These are phyloP conservation scores for Chalciporus sp. DNA, from an alignment of 1,284 basidiomycete genomes.

Conservation along the genomic window DNA sequence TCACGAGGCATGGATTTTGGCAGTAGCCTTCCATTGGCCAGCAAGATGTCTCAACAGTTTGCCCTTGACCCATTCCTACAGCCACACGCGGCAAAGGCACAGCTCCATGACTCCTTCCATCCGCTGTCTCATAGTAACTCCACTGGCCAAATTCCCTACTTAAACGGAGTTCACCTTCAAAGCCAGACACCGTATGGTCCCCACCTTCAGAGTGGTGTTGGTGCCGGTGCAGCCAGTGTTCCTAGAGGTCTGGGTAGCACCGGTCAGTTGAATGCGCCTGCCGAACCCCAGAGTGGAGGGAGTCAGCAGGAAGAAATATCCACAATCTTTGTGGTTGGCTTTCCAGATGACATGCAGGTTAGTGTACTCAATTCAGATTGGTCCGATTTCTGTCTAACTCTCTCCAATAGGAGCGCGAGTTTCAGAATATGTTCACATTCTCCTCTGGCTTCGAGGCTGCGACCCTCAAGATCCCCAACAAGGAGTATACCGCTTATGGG, in stretches of 20 bases:
- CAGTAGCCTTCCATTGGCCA: conserved; percentile 25
- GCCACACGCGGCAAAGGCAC: conserved; percentile 31
- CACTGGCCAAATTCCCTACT: conserved; percentile 34
- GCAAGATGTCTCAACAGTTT: conserved; percentile 36
- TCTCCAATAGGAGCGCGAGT: conserved; percentile 84
- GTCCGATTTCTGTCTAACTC: conserved; percentile 4
- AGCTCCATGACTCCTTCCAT: conserved; percentile 39
- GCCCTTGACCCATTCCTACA: conserved; percentile 37
- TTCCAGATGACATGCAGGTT: conserved; percentile 98
- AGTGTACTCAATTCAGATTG: conserved; percentile 34
- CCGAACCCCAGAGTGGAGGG: conserved; percentile 26
- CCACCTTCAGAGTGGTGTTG: conserved; percentile 52
- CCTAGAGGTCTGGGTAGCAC: conserved; percentile 30
- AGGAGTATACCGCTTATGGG: conserved; percentile 77
- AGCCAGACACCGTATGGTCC: conserved; percentile 76
- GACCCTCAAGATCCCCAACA: conserved; percentile 94
- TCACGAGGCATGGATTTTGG: conserved; percentile 37
- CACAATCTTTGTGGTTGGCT: conserved; percentile 98
- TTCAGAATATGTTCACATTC: conserved; percentile 99
- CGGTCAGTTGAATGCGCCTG: conserved; percentile 23
- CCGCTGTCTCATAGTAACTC: conserved; percentile 32
- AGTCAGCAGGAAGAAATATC: conserved; percentile 85
- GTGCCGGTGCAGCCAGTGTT: conserved; percentile 25
- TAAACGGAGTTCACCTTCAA: conserved; percentile 51
- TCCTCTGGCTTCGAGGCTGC: conserved; percentile 96